Conservation (phyloP, 208 protist genomes). For the Acanthamoeba sp. region DNA sequence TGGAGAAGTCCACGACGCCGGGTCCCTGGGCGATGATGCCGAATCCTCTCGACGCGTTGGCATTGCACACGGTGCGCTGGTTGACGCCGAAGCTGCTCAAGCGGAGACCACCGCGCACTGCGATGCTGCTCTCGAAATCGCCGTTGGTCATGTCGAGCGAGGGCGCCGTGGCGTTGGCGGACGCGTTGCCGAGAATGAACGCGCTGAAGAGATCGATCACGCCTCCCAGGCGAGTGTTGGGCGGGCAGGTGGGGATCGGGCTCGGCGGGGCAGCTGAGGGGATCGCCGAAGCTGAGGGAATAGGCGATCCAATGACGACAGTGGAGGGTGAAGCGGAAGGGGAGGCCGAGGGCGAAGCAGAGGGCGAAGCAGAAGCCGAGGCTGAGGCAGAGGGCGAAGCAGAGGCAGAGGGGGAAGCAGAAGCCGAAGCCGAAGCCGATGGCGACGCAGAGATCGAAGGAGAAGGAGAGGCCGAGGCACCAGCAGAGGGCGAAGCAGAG, state of each 20-base stretch:
- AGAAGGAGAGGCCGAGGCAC: not conserved
- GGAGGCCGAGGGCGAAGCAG: not conserved
- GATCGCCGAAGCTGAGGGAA: not conserved
- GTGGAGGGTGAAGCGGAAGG: not conserved
- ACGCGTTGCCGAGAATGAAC: slow-evolving; percentile 11
- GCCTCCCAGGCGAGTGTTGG: not conserved
- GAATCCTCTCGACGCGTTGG: not conserved
- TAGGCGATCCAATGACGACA: not conserved
- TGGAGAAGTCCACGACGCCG: slow-evolving; percentile 14
- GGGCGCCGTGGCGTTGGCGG: not conserved
- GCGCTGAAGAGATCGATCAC: not conserved
- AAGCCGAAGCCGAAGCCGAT: not conserved
- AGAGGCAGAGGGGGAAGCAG: not conserved
- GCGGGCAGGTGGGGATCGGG: slow-evolving; percentile 1
- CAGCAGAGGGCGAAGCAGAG: not conserved
- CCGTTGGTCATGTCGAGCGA: slow-evolving; percentile 27
- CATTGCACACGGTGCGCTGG: not conserved
- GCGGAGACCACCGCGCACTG: not conserved
- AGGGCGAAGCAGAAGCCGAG: not conserved
- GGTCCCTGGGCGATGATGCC: not conserved
- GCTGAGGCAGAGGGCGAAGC: not conserved
- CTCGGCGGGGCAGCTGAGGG: not conserved
- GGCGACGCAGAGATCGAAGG: not conserved
- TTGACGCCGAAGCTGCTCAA: slow-evolving; percentile 38
- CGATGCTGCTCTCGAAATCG: not conserved